phyloP scores from a whole-genome alignment of 805 yeast genomes.

The Candida adriatica region DNA sequence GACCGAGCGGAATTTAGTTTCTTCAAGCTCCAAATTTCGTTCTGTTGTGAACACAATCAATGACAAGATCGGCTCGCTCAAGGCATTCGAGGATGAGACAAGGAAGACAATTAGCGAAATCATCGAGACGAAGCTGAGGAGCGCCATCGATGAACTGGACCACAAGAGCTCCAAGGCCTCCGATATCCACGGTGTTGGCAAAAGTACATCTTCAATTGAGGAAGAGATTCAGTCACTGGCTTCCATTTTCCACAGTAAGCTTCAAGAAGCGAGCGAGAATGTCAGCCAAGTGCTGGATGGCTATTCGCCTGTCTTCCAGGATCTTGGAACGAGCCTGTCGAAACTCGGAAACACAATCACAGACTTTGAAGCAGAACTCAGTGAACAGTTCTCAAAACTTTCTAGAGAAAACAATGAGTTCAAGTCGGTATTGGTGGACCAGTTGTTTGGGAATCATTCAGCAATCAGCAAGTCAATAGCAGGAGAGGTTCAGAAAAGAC shows the following conservation, averaged over 20 bases:
- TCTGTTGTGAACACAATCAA: constrained; percentile 25
- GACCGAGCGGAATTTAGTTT: constrained; percentile 26
- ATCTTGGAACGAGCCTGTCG: constrained; percentile 12
- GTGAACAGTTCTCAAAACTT: constrained; percentile 16
- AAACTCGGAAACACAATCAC: constrained; percentile 8
- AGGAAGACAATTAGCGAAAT: constrained; percentile 13
- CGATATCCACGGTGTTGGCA: constrained; percentile 1
- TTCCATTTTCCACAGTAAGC: constrained; percentile 11
- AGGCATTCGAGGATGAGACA: constrained; percentile 18
- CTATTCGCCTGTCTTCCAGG: constrained; percentile 18
- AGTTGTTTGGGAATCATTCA: constrained; percentile 20
- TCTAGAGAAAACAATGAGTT: constrained; percentile 22
- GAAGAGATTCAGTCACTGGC: constrained; percentile 11
- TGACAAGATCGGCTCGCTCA: constrained; percentile 21
- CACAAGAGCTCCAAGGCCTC: constrained; percentile 1
- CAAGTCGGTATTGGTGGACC: constrained; percentile 14
- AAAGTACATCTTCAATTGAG: constrained; percentile 6
- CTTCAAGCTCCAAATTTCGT: constrained; percentile 28
- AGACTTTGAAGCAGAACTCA: constrained; percentile 10
- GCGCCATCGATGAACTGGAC: constrained; percentile 4
- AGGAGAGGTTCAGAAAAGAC: constrained; percentile 6
- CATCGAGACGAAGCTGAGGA: constrained; percentile 8
- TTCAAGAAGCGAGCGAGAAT: constrained; percentile 19
- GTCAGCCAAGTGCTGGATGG: constrained; percentile 17
- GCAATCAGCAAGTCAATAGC: constrained; percentile 14